Percentiles rank a stretch among this genome's conserved stretches.
Conservation (phyloP, 2,329 filamentous ascomycete genomes). For the Achaetomium macrosporum region DNA sequence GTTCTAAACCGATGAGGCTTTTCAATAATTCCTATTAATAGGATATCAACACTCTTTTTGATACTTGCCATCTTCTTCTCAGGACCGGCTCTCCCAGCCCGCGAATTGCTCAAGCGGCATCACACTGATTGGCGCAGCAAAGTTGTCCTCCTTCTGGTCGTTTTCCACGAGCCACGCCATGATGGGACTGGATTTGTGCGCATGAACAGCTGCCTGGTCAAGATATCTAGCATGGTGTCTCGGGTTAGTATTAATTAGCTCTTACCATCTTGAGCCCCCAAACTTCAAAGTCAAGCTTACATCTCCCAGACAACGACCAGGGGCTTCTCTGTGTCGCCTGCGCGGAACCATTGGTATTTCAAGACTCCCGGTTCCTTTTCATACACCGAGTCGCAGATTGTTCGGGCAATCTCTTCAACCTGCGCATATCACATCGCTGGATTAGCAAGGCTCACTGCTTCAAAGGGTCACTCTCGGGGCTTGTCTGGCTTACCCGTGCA, state of each 20-base stretch:
- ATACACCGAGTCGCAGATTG: conserved; percentile 12
- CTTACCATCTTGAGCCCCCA: no score
- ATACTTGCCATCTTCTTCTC: background rate
- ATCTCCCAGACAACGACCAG: conserved; percentile 16
- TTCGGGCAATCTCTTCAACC: conserved; percentile 16
- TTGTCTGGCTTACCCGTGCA: conserved; percentile 10
- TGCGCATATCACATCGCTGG: background rate
- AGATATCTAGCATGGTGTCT: conserved; percentile 9
- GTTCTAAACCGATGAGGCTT: no score
- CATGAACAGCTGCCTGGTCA: conserved; percentile 16
- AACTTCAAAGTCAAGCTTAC: conserved; percentile 1
- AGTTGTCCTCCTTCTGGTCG: conserved; percentile 13
- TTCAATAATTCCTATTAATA: no score
- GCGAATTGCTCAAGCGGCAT: conserved; percentile 9
- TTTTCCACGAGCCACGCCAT: conserved; percentile 12
- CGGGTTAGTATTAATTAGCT: background rate
- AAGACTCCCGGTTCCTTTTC: conserved; percentile 17
- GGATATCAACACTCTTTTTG: no score
- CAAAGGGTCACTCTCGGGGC: background rate
- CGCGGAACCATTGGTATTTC: conserved; percentile 18
- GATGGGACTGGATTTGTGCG: conserved; percentile 14
- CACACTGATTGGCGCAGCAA: conserved; percentile 11
- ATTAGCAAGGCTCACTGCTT: background rate
- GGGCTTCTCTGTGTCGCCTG: conserved; percentile 7
- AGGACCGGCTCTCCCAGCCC: conserved; percentile 6